phyloP scores from a whole-genome alignment of 306 rosid species.

The Pyrus communis region DNA sequence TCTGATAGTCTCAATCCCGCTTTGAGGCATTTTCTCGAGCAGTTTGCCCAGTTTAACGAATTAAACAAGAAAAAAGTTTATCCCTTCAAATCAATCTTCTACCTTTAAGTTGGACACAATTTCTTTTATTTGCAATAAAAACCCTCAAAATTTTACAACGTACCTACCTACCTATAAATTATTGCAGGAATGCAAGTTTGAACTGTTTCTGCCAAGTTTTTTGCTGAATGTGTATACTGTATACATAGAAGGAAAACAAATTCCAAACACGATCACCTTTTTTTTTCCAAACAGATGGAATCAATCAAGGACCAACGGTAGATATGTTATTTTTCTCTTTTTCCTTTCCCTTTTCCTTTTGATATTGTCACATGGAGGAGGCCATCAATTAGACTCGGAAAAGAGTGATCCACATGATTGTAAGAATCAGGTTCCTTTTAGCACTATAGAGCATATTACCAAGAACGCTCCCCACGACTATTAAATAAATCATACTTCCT shows the following conservation, averaged over 20 bases:
- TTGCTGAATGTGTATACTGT: too few relatives aligned
- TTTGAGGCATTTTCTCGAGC: too few relatives aligned
- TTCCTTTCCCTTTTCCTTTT: neutral
- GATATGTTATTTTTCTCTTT: neutral
- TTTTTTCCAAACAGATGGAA: neutral
- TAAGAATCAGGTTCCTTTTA: constrained; percentile 24
- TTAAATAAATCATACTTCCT: neutral
- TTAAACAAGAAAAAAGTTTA: too few relatives aligned
- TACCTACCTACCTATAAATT: neutral
- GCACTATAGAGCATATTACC: neutral
- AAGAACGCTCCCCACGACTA: constrained; percentile 1
- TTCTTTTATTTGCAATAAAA: too few relatives aligned
- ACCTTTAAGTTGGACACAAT: too few relatives aligned
- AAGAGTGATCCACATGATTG: constrained; percentile 14
- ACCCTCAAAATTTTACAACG: neutral
- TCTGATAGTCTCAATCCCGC: too few relatives aligned
- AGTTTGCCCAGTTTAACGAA: too few relatives aligned
- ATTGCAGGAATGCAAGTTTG: neutral
- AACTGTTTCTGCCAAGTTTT: too few relatives aligned
- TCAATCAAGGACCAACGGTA: neutral
- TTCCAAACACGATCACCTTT: neutral
- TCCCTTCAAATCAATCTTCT: too few relatives aligned
- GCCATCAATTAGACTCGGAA: neutral
- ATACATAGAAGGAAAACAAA: too few relatives aligned
- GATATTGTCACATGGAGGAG: constrained; percentile 11